Base-by-base conservation (phyloP, 495 filamentous ascomycete species). In the Staphylotrichum tortipilum region DNA sequence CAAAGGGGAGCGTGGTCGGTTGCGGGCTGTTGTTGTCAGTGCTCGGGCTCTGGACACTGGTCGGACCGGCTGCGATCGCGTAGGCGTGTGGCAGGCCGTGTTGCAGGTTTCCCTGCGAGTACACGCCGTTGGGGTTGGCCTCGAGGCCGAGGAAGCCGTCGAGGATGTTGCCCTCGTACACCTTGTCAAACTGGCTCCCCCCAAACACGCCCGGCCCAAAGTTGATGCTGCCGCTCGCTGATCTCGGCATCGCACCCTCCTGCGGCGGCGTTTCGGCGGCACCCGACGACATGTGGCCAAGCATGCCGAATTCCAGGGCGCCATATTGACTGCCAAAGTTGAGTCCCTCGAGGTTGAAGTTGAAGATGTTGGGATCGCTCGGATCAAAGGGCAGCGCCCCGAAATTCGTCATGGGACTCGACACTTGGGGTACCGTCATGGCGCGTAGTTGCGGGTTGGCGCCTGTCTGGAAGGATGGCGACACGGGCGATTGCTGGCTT, bases 281-380 rank as follows among this genome's bases (percentile, higher is more conserved):
- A 2, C 86, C 88, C 15, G 83, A 88, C 24, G 87, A 86, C 85
- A 98, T 91, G 59, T 95, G 89, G 17, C 87, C 86, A 4, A 98
- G 80, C 80, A 95, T 94, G 18, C 87, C 82, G 60, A 96, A 95
- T 63, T 98, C 92, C 50, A 94, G 66, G 26, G 88, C 89, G 50
- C 88, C 90, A 57, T 95, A 98, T 28, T 91, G 86, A 60, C 91
- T 96, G 40, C 88, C 89, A 61, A 97, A 98, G 64, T 95, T 95
- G 57, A 95, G 76, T 42, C 88, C 88, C 29, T 92, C 88, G 3
- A 95, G 75, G 62, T 96, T 88, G 61, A 95, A 95, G 61, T 94
- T 94, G 72, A 89, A 95, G 38, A 94, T 66, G 1, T 87, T 85
- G 7, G 90, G 87, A 64, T 96, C 90, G 58, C 84, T 89, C 2